Base-by-base conservation (phyloP, 495 filamentous ascomycete genomes). In the Aspergillus sparsus region DNA sequence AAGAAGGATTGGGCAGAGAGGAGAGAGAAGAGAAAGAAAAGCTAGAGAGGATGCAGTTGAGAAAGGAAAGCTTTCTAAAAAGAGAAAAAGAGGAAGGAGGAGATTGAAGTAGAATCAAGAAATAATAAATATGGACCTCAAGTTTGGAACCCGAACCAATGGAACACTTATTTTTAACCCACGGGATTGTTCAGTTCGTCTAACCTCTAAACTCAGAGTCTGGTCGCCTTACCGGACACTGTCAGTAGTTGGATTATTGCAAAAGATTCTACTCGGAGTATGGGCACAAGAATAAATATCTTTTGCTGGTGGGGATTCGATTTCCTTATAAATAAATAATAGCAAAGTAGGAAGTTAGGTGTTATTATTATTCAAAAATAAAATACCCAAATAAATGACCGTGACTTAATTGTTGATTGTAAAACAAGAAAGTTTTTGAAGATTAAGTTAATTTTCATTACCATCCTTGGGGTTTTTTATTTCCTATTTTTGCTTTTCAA, bases 121-220 rank as follows among this genome's bases (percentile, higher is more conserved):
- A 56, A 60, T 49, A 16, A 44, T 44, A 55, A 55, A 56, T 64
- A 57, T 55, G 54, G 47, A 16, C 10, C 44, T 21, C 44, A 51
- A 49, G 57, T 46, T 55, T 51, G 62, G 55, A 49, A 21, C 54
- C 39, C 36, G 61, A 53, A 55, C 51, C 32, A 53, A 51, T 55
- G 12, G 35, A 39, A 16, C 44, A 44, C 16, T 51, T 44, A 54
- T 49, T 49, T 49, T 49, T 41, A 51, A 47, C 36, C 58, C 50
- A 54, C 50, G 42, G 50, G 31, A 16, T 37, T 31, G 27, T 44
- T 34, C 21, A 39, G 53, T 32, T 33, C 12, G 10, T 39, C 35
- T 18, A 15, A 27, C 3, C 44, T 47, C 44, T 18, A 2, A 11
- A n/a, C 3, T n/a, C 37, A 3, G 37, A 41, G 11, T 41, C 3